Percentiles rank a stretch among this genome's conserved stretches.
phyloP scores from a whole-genome alignment of 1,284 basidiomycete genomes.

The Pisolithus thermaeus region DNA sequence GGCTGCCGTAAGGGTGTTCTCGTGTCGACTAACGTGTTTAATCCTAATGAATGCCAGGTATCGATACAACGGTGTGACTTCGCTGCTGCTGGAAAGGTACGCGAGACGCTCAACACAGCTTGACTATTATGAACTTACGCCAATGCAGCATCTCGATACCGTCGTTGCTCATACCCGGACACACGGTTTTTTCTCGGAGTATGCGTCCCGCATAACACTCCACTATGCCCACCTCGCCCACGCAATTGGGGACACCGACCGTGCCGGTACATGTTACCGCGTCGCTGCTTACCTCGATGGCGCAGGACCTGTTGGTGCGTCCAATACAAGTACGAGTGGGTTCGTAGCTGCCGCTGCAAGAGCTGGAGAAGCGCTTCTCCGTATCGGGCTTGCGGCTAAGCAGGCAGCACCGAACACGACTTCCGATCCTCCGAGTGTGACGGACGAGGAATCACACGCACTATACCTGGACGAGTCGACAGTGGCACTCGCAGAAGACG shows the following conservation, averaged over 20 bases:
- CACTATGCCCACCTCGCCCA: conserved; percentile 70
- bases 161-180: conserved; percentile 61
- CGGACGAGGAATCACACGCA: conserved; percentile 1
- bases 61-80: conserved; percentile 63
- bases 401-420: not conserved
- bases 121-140: no score
- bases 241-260: conserved; percentile 39
- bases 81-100: conserved; percentile 46
- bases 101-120: conserved; percentile 1
- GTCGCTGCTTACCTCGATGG: conserved; percentile 46
- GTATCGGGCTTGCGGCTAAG: conserved; percentile 40
- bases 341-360: conserved; percentile 54
- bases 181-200: conserved; percentile 46
- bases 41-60: conserved; percentile 34
- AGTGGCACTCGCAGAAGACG: conserved; percentile 17
- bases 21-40: not conserved
- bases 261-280: conserved; percentile 56
- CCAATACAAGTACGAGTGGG: conserved; percentile 27
- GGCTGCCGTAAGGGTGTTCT: conserved; percentile 40
- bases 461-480: conserved; percentile 15
- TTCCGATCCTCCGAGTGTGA: not conserved
- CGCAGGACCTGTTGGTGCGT: conserved; percentile 18
- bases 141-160: conserved; percentile 40
- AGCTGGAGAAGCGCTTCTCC: conserved; percentile 53
- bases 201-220: conserved; percentile 57